These are phyloP conservation scores for Trichoderma koningiopsis DNA, from an alignment of 2,329 filamentous ascomycete genomes.

Conservation along the genomic window DNA sequence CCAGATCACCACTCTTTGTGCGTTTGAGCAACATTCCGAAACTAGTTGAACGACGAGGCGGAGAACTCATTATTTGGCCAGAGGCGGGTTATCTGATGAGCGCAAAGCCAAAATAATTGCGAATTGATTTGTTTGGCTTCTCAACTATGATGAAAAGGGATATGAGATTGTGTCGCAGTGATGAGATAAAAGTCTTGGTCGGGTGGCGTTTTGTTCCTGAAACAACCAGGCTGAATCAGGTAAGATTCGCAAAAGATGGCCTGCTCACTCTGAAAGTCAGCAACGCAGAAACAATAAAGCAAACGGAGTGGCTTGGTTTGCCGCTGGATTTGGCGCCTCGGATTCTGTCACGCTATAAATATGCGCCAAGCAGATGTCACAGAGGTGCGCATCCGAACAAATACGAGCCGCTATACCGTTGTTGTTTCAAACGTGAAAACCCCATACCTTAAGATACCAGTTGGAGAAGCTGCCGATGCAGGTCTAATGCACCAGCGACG, in stretches of 20 bases:
- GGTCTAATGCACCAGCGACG: slow-evolving; percentile 24
- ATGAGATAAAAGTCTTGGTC: neutral
- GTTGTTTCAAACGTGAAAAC: neutral
- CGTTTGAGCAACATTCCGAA: slow-evolving; percentile 66
- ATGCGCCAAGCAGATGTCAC: neutral
- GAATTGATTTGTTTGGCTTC: neutral
- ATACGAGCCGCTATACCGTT: neutral
- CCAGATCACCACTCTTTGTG: slow-evolving; percentile 67
- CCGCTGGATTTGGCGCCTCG: neutral
- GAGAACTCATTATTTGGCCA: slow-evolving; percentile 33
- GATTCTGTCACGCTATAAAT: neutral
- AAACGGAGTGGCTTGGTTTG: neutral
- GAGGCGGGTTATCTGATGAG: neutral
- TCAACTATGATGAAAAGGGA: neutral
- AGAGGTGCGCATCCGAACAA: slow-evolving; percentile 1
- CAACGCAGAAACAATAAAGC: neutral
- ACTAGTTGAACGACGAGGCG: slow-evolving; percentile 44
- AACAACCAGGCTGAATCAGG: neutral
- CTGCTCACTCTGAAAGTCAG: slow-evolving; percentile 3
- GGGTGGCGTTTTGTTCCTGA: neutral
- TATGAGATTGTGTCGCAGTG: neutral
- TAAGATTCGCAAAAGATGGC: slow-evolving; percentile 2
- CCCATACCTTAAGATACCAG: slow-evolving; percentile 11
- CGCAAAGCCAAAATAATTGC: neutral
- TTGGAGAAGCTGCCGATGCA: slow-evolving; percentile 17